Conservation (phyloP, 2,329 filamentous ascomycete species). For the Stenocarpella maydis region DNA sequence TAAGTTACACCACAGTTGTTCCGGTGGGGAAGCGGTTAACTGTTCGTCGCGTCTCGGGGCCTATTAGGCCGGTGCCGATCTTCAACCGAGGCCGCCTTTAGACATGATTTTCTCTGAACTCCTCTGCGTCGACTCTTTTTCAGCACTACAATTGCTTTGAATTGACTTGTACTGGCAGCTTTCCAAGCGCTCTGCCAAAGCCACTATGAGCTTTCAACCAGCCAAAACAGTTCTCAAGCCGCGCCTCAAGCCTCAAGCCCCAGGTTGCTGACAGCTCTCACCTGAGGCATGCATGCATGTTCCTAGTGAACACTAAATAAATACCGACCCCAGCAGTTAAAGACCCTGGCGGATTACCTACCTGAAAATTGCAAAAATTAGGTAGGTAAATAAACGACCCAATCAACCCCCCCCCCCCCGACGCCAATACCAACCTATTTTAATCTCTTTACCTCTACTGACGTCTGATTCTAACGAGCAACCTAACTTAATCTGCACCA, state of each 20-base stretch:
- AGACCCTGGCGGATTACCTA: neutral
- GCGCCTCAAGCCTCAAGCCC: too few species aligned
- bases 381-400: neutral
- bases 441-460: neutral
- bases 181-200: neutral
- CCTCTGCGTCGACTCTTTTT: neutral
- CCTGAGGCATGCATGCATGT: neutral
- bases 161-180: too few species aligned
- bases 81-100: neutral
- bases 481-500: neutral
- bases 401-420: neutral
- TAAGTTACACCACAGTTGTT: neutral
- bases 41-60: neutral
- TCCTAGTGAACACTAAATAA: too few species aligned
- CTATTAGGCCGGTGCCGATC: slow-evolving; percentile 13
- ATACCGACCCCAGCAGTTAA: too few species aligned
- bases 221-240: too few species aligned
- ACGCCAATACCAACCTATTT: neutral
- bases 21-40: slow-evolving; percentile 21
- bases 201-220: neutral
- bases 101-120: neutral
- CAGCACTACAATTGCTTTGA: too few species aligned
- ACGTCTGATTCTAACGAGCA: neutral
- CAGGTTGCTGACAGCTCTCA: neutral
- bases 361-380: neutral